Conservation (phyloP, 441 rosid species). For the Croton laevigatus region DNA sequence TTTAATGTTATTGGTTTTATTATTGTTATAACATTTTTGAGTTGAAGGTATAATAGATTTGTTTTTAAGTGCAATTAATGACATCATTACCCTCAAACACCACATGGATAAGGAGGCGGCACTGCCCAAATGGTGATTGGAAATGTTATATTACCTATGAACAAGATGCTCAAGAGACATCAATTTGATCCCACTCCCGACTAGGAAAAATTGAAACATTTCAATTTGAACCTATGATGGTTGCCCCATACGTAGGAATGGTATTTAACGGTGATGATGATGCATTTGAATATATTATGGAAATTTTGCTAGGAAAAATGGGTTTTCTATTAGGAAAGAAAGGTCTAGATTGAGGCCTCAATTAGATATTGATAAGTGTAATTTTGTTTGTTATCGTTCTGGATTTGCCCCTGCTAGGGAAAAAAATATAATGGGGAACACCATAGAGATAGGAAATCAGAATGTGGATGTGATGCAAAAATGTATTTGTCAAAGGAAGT, state of each 20-base stretch:
- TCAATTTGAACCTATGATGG: slow-evolving; percentile 16
- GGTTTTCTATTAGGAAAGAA: slow-evolving; percentile 88
- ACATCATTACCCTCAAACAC: slow-evolving; percentile 41
- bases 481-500: slow-evolving; percentile 74
- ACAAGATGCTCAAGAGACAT: slow-evolving; percentile 51
- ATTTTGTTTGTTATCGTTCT: slow-evolving; percentile 91
- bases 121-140: slow-evolving; percentile 95
- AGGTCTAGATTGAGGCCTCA: slow-evolving; percentile 82
- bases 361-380: slow-evolving; percentile 74
- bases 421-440: slow-evolving; percentile 80
- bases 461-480: slow-evolving; percentile 93
- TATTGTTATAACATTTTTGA: background rate
- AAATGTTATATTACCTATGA: slow-evolving; percentile 68
- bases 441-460: slow-evolving; percentile 83
- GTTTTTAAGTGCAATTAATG: slow-evolving; percentile 8
- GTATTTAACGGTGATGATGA: slow-evolving; percentile 72
- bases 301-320: slow-evolving; percentile 72
- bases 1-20: background rate
- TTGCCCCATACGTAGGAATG: slow-evolving; percentile 72
- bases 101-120: slow-evolving; percentile 76
- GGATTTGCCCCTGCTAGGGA: slow-evolving; percentile 78
- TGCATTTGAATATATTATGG: slow-evolving; percentile 81
- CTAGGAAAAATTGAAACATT: slow-evolving; percentile 41
- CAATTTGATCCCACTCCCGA: slow-evolving; percentile 37
- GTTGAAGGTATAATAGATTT: background rate